Evolutionary conservation across 176 grass and related monocot genomes (phyloP).

Genomic region (Hsuehochloa calcarea): DNA sequence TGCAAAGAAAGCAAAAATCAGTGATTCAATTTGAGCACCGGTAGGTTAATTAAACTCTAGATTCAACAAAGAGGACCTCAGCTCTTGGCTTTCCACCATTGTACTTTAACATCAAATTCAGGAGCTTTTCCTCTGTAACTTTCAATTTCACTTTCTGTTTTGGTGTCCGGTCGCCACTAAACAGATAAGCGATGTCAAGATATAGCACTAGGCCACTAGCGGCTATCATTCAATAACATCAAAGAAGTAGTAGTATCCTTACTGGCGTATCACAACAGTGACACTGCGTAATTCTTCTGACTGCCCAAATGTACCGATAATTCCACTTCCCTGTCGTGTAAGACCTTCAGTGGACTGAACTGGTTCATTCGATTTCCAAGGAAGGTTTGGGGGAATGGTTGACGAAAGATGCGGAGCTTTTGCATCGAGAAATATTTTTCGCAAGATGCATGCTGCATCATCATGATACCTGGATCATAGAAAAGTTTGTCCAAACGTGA

Average conservation of each 20-base stretch:
- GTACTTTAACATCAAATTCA: conserved; percentile 99
- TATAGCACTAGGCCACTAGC: conserved; percentile 7
- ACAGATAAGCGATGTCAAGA: conserved; percentile 39
- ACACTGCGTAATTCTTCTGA: conserved; percentile 96
- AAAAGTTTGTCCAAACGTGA: conserved; percentile 1
- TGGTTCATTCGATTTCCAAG: conserved; percentile 83
- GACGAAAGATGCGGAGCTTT: conserved; percentile 99
- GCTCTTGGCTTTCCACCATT: conserved; percentile 91
- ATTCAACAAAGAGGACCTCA: conserved; percentile 43
- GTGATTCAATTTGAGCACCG: conserved; percentile 4
- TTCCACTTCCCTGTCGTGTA: conserved; percentile 84
- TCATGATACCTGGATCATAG: conserved; percentile 78
- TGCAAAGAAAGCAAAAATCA: conserved; percentile 41
- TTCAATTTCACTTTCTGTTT: conserved; percentile 99
- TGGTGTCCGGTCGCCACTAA: conserved; percentile 94
- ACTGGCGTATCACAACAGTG: conserved; percentile 95
- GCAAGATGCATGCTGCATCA: conserved; percentile 93
- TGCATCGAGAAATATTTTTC: conserved; percentile 99
- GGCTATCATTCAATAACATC: not conserved
- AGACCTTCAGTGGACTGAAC: conserved; percentile 70
- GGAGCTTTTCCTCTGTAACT: conserved; percentile 94
- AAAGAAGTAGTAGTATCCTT: conserved; percentile 45
- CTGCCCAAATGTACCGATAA: conserved; percentile 96
- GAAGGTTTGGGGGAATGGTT: conserved; percentile 85
- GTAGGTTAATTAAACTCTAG: conserved; percentile 15